phyloP scores from a whole-genome alignment of 1,284 basidiomycete species.

The Puccinia novopanici region DNA sequence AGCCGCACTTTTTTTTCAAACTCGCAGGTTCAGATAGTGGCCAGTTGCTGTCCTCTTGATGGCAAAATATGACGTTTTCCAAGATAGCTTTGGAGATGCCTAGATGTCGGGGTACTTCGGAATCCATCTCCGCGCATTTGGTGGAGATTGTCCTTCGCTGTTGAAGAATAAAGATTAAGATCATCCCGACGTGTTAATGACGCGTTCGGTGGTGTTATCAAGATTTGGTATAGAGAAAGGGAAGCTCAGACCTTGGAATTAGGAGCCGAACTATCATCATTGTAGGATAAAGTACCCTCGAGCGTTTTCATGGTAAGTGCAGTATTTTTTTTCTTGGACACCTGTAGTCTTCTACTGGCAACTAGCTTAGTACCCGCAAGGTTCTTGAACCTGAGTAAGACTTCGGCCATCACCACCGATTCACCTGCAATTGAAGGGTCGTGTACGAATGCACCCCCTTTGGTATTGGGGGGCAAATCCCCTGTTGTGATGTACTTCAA shows the following conservation, averaged over 20 bases:
- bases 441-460: constrained; percentile 95
- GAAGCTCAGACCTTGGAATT: constrained; percentile 63
- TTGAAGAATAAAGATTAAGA: neutral
- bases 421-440: constrained; percentile 96
- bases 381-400: constrained; percentile 88
- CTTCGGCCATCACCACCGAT: constrained; percentile 97
- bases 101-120: constrained; percentile 86
- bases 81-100: constrained; percentile 95
- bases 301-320: constrained; percentile 92
- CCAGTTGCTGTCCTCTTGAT: constrained; percentile 99
- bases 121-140: constrained; percentile 93
- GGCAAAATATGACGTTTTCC: constrained; percentile 99
- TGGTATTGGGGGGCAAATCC: constrained; percentile 94
- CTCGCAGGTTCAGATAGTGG: constrained; percentile 86
- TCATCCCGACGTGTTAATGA: neutral
- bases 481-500: constrained; percentile 98
- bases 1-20: constrained; percentile 86
- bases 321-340: constrained; percentile 81
- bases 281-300: constrained; percentile 80
- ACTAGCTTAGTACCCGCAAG: constrained; percentile 85
- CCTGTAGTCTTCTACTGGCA: constrained; percentile 88
- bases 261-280: constrained; percentile 62
- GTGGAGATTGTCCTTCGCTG: constrained; percentile 87
- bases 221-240: constrained; percentile 68
- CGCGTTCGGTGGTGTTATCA: neutral